Evolutionary conservation across 2,329 filamentous ascomycete genomes (phyloP), one percentile per base, ranked within the genome.

Genomic region (Cladosporium sp.): DNA sequence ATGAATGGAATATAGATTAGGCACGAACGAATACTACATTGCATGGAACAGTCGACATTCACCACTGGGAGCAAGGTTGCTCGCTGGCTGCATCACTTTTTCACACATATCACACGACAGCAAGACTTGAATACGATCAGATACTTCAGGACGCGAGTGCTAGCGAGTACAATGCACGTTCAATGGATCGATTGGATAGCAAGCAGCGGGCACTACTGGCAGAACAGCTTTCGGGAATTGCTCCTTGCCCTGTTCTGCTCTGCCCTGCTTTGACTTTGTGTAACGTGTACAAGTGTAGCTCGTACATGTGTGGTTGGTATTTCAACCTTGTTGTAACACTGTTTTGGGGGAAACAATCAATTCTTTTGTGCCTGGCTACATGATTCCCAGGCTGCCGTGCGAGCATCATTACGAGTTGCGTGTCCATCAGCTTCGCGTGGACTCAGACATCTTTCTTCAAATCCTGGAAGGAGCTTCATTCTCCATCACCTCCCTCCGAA

Each of bases 231-330:
- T 8, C 52, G 52, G 52, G n/a, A 55, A 55, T 55, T 55, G 52
- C 52, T 55, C 52, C 52, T 55, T 32, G 52, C 52, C 52, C 52
- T 55, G 52, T 28, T 21, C 28, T 30, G 18, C 52, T 34, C 41
- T 21, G n/a, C 10, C 8, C 32, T 10, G 32, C 32, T 10, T 30
- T 6, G 28, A 30, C 28, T 21, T 47, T 3, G n/a, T 47, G 41
- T 11, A 47, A 47, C 41, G 3, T 47, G 41, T 47, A 24, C 41
- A 47, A 47, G 41, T n/a, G 41, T 11, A 12, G 41, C 8, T n/a
- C n/a, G 10, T 12, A 47, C 41, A 47, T 4, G 41, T 12, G 10
- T 8, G n/a, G n/a, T 44, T 11, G 11, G 3, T 15, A 12, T 14
- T 36, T 4, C 10, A 36, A 12, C 32, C 32, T 34, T 34, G 32